Conservation (phyloP, 495 filamentous ascomycete species). For the Oleoguttula mirabilis region DNA sequence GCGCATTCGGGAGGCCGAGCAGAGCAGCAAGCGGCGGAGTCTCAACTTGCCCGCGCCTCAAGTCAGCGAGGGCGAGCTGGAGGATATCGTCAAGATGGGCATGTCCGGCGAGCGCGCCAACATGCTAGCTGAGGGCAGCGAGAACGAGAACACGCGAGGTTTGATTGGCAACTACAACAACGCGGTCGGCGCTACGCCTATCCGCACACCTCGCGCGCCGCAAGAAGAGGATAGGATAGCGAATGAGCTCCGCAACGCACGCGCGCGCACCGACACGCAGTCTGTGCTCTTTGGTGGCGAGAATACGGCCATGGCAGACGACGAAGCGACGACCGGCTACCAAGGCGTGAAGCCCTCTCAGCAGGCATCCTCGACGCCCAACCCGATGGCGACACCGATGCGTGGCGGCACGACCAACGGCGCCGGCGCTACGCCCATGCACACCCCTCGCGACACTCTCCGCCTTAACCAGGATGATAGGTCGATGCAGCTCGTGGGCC, state of each 20-base stretch:
- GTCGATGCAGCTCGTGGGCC: conserved; percentile 55
- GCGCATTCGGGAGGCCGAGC: conserved; percentile 89
- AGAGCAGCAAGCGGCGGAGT: conserved; percentile 77
- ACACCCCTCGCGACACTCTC: conserved; percentile 83
- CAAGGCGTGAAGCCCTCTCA: conserved; percentile 72
- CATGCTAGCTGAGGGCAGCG: conserved; percentile 58
- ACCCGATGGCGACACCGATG: conserved; percentile 87
- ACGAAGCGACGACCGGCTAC: conserved; percentile 77
- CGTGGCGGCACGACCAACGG: conserved; percentile 57
- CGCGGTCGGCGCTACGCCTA: conserved; percentile 72
- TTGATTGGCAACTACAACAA: conserved; percentile 73
- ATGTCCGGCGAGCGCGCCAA: conserved; percentile 86
- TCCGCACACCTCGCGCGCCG: conserved; percentile 79
- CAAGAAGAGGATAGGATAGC: conserved; percentile 89
- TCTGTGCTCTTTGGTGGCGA: conserved; percentile 92
- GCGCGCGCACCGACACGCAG: conserved; percentile 83
- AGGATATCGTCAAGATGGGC: conserved; percentile 98
- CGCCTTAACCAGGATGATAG: conserved; percentile 61
- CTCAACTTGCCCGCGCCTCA: conserved; percentile 77
- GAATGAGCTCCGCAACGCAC: conserved; percentile 92
- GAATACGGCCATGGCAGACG: conserved; percentile 68
- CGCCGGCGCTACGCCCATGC: conserved; percentile 74
- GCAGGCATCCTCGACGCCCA: conserved; percentile 76
- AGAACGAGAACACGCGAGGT: conserved; percentile 75
- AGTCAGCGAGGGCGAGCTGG: conserved; percentile 82